These are phyloP conservation scores for Boletus tylopilopsis DNA, from an alignment of 768 basidiomycete species.

Conservation along the genomic window DNA sequence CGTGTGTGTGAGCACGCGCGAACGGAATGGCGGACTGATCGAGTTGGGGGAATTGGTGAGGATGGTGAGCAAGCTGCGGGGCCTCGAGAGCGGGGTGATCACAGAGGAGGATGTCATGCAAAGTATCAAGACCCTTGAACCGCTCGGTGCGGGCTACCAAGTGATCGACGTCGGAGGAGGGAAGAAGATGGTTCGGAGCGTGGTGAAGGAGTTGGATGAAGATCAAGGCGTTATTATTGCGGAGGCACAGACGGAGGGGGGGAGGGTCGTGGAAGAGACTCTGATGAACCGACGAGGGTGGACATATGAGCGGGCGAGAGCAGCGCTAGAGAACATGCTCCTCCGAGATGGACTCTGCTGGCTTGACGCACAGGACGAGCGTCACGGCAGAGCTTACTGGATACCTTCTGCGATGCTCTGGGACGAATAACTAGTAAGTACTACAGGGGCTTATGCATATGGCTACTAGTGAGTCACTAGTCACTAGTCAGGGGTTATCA, in stretches of 20 bases:
- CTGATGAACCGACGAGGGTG: constrained; percentile 66
- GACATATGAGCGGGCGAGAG: constrained; percentile 70
- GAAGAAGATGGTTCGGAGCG: constrained; percentile 78
- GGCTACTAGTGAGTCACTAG: no score
- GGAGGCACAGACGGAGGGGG: constrained; percentile 63
- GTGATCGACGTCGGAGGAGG: constrained; percentile 69
- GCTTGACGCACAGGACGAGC: constrained; percentile 87
- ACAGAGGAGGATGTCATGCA: constrained; percentile 82
- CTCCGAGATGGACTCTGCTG: constrained; percentile 90
- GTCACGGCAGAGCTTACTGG: constrained; percentile 72
- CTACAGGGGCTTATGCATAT: background rate
- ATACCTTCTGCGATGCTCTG: constrained; percentile 84
- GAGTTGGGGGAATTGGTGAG: constrained; percentile 82
- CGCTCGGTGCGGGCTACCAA: constrained; percentile 89
- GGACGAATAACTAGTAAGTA: constrained; percentile 58
- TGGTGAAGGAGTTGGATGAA: constrained; percentile 86
- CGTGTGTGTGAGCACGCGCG: constrained; percentile 87
- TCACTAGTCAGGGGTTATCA: no score
- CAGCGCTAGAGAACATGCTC: constrained; percentile 87
- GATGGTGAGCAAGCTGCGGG: constrained; percentile 73
- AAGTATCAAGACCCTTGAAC: constrained; percentile 83
- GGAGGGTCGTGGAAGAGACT: constrained; percentile 62
- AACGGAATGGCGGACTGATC: constrained; percentile 89
- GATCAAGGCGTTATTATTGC: constrained; percentile 85
- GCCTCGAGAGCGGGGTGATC: constrained; percentile 61